These are phyloP conservation scores for Botryosphaeria dothidea DNA, from an alignment of 2,329 filamentous ascomycete species.

Conservation along the genomic window DNA sequence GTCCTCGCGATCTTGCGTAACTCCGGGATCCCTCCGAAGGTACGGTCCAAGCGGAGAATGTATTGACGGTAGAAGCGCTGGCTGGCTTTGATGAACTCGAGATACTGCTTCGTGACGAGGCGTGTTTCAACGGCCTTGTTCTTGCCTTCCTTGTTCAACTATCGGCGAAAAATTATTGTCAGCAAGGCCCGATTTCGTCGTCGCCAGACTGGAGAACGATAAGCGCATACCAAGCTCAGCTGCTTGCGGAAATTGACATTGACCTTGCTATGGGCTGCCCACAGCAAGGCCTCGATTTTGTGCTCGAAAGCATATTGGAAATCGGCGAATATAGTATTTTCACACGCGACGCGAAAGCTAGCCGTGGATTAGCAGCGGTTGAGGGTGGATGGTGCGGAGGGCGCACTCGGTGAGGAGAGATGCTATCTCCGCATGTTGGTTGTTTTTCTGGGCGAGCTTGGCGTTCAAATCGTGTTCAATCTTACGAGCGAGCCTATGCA, in stretches of 20 bases:
- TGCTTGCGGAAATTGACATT: slow-evolving; percentile 76
- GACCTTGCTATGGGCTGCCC: slow-evolving; percentile 75
- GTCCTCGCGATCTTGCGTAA: slow-evolving; percentile 57
- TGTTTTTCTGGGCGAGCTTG: slow-evolving; percentile 51
- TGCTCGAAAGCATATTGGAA: slow-evolving; percentile 64
- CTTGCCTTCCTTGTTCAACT: slow-evolving; percentile 31
- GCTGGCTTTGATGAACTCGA: slow-evolving; percentile 81
- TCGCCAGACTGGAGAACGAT: slow-evolving; percentile 5
- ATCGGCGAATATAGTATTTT: slow-evolving; percentile 72
- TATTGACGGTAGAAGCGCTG: slow-evolving; percentile 87
- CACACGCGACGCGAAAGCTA: slow-evolving; percentile 71
- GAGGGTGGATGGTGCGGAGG: neutral
- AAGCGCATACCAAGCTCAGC: slow-evolving; percentile 52
- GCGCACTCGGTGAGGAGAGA: slow-evolving; percentile 41
- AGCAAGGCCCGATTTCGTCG: no score
- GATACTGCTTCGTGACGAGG: slow-evolving; percentile 79
- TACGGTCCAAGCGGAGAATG: slow-evolving; percentile 71
- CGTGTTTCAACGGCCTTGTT: slow-evolving; percentile 65
- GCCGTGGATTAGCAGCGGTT: slow-evolving; percentile 19
- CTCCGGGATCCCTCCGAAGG: slow-evolving; percentile 59
- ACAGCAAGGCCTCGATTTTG: slow-evolving; percentile 70
- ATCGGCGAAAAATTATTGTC: neutral
- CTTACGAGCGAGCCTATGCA: slow-evolving; percentile 43
- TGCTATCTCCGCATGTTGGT: slow-evolving; percentile 52
- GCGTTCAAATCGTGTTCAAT: slow-evolving; percentile 52